phyloP scores from a whole-genome alignment of 2,329 filamentous ascomycete species.

The Xylariales sp. region DNA sequence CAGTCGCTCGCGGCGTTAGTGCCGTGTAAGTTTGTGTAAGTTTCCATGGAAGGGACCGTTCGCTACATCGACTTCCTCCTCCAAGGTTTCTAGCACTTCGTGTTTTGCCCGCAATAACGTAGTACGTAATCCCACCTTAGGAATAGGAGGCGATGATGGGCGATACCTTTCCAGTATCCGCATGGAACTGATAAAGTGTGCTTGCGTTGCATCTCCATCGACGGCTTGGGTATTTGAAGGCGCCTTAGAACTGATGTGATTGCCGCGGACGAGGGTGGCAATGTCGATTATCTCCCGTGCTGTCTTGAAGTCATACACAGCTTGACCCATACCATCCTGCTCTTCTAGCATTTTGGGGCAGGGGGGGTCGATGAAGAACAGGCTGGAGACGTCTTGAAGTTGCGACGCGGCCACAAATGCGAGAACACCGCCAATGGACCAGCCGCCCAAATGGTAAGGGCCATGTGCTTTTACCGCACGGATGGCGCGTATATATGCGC shows the following conservation, averaged over 20 bases:
- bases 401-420: slow-evolving; percentile 27
- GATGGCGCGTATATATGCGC: slow-evolving; percentile 18
- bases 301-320: slow-evolving; percentile 11
- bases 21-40: no score
- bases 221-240: neutral
- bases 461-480: slow-evolving; percentile 21
- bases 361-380: slow-evolving; percentile 33
- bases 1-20: neutral
- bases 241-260: neutral
- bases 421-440: slow-evolving; percentile 31
- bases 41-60: neutral
- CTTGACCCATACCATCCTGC: neutral
- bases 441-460: slow-evolving; percentile 31
- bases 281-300: slow-evolving; percentile 12
- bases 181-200: slow-evolving; percentile 15
- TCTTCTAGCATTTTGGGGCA: slow-evolving; percentile 13
- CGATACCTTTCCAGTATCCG: slow-evolving; percentile 17
- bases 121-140: neutral
- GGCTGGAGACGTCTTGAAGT: slow-evolving; percentile 14
- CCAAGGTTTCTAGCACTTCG: slow-evolving; percentile 14
- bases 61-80: neutral
- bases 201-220: neutral
- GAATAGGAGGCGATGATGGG: slow-evolving; percentile 1
- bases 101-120: slow-evolving; percentile 19
- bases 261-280: slow-evolving; percentile 7